Evolutionary conservation across 2,329 filamentous ascomycete species (phyloP), one percentile per base, ranked within the genome.

Genomic region (Chalaropsis ovoidea): DNA sequence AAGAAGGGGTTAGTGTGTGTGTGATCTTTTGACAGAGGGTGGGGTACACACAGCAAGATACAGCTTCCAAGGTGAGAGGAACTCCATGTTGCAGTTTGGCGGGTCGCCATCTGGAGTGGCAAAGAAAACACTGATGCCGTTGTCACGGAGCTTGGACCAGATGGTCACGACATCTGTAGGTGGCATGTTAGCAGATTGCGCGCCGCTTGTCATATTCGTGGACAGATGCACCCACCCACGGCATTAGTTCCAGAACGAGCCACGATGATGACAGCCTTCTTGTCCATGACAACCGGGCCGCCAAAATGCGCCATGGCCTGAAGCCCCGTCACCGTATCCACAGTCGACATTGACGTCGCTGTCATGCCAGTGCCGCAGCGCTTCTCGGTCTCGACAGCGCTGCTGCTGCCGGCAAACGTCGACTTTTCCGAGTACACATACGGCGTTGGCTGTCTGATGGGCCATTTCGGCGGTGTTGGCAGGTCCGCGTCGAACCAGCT

Each of bases 71-170:
- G 61, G 42, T 17, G 47, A 43, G 7, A 67, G 62, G 35, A 60
- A 67, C 45, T 62, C 45, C 43, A 43, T 43, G 27, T 67, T 64
- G 17, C 62, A 65, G 22, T 65, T 42, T 6, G 66, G 61, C 45
- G 19, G 22, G 17, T 62, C 41, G 19, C 62, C 62, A 31, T 65
- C 62, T 6, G 62, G 58, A 27, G 66, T 67, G n/a, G 56, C 66
- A 56, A 67, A 67, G 39, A 56, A 64, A 42, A 67, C 62, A 10
- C 42, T 43, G 31, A 67, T 61, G 17, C 66, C 66, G 35, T 39
- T 64, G 24, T 65, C 62, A 19, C 60, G 56, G 2, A 67, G 41
- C 63, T 62, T 67, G 7, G 58, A 27, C 63, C 63, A 67, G 13
- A 65, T 27, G 15, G 58, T 60, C 6, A 62, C 63, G 15, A 67